Evolutionary conservation across 2,329 filamentous ascomycete genomes (phyloP), one percentile per base, ranked within the genome.

Genomic region (Neofusicoccum umdonicola): DNA sequence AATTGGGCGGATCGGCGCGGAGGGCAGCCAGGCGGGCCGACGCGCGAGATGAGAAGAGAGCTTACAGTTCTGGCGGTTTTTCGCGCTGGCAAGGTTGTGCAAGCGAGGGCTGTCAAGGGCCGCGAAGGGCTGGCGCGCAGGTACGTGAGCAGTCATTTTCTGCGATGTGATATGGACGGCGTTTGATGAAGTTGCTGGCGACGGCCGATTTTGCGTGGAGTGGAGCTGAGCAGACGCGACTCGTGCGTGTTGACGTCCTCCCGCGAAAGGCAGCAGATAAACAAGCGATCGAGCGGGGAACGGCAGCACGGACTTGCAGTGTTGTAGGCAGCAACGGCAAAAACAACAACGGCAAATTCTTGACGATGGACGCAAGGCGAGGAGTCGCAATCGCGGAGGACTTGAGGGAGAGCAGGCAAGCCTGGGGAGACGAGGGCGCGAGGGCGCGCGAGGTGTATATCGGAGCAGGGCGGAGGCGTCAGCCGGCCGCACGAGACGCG

Each of bases 61-160:
- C 76, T 71, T 81, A 85, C 83, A 81, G 80, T 85, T 85, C 72
- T 93, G 90, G 77, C 88, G 84, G 77, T 93, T 93, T 82, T 93
- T 94, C 58, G 89, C 79, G 78, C 87, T 92, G 31, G 88, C 88
- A 71, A 94, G 81, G 68, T 82, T 87, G 76, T 92, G 89, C 31
- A 93, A 82, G 69, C 91, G 87, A 64, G 87, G 81, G 70, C 83
- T 84, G 74, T 91, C 87, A 63, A 93, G 82, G 56, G 88, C 88
- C 74, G 88, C 90, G 76, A 93, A 93, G 5, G 90, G 90, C 78
- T 92, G 89, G 72, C 90, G 87, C 67, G 82, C 79, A 67, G 69
- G 84, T 77, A 74, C 27, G 48, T 65, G 62, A 64, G 63, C 54
- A 22, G 63, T 60, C 63, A 64, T 64, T 42, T 56, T 64, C 19